Evolutionary conservation across 2,329 filamentous ascomycete genomes (phyloP).

Genomic region (Elsinoe perseae): DNA sequence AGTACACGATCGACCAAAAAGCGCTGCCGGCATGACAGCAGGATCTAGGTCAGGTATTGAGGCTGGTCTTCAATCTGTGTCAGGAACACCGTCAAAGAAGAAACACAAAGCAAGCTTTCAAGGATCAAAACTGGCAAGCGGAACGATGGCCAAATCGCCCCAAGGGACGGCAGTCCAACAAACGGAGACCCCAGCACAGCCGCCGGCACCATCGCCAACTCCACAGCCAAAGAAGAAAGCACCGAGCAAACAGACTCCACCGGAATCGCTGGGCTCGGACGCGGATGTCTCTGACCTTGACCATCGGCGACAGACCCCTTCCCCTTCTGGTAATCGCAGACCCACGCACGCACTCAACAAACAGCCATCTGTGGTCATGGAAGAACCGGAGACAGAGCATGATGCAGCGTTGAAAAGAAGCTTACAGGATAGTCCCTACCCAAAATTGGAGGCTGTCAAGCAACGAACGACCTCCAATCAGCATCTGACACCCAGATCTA

Average conservation of each 20-base stretch:
- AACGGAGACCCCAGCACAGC: not conserved
- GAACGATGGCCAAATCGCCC: slow-evolving; percentile 45
- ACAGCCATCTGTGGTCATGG: slow-evolving; percentile 29
- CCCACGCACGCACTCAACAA: slow-evolving; percentile 23
- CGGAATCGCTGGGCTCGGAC: slow-evolving; percentile 17
- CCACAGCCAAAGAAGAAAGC: slow-evolving; percentile 16
- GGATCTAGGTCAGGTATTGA: slow-evolving; percentile 25
- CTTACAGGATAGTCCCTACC: slow-evolving; percentile 10
- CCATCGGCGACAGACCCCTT: slow-evolving; percentile 27
- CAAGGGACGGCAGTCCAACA: slow-evolving; percentile 40
- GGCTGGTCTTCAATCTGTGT: slow-evolving; percentile 31
- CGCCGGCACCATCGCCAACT: not conserved
- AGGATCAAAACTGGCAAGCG: slow-evolving; percentile 40
- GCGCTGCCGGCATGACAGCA: slow-evolving; percentile 23
- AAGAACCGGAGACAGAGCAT: slow-evolving; percentile 25
- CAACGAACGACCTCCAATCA: not conserved
- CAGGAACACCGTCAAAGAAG: slow-evolving; percentile 34
- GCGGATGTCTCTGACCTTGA: slow-evolving; percentile 21
- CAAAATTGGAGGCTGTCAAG: not conserved
- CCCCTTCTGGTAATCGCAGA: slow-evolving; percentile 24
- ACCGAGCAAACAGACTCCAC: not conserved
- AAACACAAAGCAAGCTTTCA: slow-evolving; percentile 34
- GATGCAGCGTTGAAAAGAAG: slow-evolving; percentile 22
- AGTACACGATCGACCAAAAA: slow-evolving; percentile 26
- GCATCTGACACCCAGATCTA: not conserved